These are phyloP conservation scores for Pleurotus salmoneostramineus DNA, from an alignment of 768 basidiomycete species.

Conservation along the genomic window DNA sequence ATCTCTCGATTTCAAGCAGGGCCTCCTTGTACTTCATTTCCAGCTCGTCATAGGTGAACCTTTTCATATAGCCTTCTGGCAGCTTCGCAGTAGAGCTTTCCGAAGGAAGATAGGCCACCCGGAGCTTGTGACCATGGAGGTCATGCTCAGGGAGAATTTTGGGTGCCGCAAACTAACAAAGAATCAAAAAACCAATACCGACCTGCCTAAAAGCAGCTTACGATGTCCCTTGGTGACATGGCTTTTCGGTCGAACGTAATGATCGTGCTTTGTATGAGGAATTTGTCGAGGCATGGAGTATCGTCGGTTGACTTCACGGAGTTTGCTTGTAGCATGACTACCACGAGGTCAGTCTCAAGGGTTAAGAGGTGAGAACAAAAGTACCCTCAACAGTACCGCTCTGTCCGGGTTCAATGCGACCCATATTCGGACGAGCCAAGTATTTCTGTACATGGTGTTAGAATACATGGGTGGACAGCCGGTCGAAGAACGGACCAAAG, in stretches of 20 bases:
- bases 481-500: neutral
- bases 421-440: constrained; percentile 7
- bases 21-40: constrained; percentile 59
- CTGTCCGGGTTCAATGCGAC: constrained; percentile 6
- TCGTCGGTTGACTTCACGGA: neutral
- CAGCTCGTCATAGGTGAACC: constrained; percentile 47
- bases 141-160: constrained; percentile 54
- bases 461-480: neutral
- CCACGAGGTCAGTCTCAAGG: neutral
- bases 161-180: constrained; percentile 54
- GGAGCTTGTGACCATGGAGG: constrained; percentile 92
- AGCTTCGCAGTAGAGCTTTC: constrained; percentile 19
- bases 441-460: neutral
- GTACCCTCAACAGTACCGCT: constrained; percentile 7
- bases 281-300: constrained; percentile 1
- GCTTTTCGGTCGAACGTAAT: constrained; percentile 7
- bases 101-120: constrained; percentile 84
- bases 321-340: constrained; percentile 5
- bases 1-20: constrained; percentile 58
- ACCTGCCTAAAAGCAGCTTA: neutral
- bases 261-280: constrained; percentile 9
- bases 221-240: constrained; percentile 1
- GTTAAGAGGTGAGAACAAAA: no score
- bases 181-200: neutral
- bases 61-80: constrained; percentile 5